Evolutionary conservation across 768 basidiomycete genomes (phyloP), one percentile per base, ranked within the genome.

Genomic region (Tremella mesenterica): DNA sequence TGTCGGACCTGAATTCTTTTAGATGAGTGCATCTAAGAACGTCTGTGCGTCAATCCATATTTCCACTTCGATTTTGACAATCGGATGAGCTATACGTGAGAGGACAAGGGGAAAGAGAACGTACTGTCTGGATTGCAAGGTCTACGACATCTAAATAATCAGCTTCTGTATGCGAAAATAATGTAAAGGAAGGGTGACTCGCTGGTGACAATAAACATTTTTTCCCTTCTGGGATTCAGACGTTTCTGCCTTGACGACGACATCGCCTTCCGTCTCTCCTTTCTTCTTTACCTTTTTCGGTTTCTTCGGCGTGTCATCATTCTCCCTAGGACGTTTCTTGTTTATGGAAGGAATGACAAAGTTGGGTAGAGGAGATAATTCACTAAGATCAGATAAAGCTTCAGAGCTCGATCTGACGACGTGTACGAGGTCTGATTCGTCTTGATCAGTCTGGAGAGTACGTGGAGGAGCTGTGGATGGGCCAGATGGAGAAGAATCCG

Each of bases 151-250:
- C 51, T 53, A 12, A 9, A 4, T 2, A 8, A 18, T 53, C 51
- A 53, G 51, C 44, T 2, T 12, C 20, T 25, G 16, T 27, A 45
- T 3, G 28, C 14, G 5, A 18, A 10, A 28, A 23, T 21, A 36
- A 28, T 5, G 33, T 12, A 39, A 31, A 5, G 33, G 14, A 46
- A 27, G 33, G 25, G 13, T 12, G 34, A 34, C 54, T 27, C 26
- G 50, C 54, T 55, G 54, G 50, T 55, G 54, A 44, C 54, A 55
- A 30, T 50, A 55, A 16, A 44, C 28, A 7, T 44, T 41, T 31
- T 31, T 50, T 34, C 27, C 49, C 47, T 52, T 53, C 36, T 9
- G 27, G 21, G 8, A 29, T 7, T n/a, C 52, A 13, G 29, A 16
- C 12, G 9, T 30, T 3, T 9, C 27, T 20, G 23, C 36, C 28